Evolutionary conservation across 768 basidiomycete genomes (phyloP).

Genomic region (Boletus edulis): DNA sequence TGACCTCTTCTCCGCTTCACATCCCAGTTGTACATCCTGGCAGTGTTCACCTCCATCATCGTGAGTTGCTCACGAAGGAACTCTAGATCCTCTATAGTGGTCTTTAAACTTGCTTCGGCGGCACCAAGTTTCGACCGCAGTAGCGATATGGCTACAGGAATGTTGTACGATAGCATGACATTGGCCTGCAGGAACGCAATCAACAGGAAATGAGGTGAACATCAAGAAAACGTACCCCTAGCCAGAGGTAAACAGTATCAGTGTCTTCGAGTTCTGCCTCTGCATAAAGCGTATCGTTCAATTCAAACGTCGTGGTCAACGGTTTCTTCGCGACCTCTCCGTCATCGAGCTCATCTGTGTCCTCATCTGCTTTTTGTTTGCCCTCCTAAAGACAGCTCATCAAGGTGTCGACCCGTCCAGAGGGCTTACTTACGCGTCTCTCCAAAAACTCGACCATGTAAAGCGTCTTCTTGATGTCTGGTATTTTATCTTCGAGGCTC

Average conservation of each 20-base stretch:
- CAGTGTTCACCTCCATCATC: conserved; percentile 95
- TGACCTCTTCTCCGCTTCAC: conserved; percentile 75
- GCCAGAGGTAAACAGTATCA: conserved; percentile 92
- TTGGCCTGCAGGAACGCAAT: conserved; percentile 66
- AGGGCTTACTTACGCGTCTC: conserved; percentile 50
- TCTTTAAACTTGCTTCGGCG: conserved; percentile 63
- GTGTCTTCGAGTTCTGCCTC: conserved; percentile 86
- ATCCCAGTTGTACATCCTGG: conserved; percentile 95
- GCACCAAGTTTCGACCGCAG: conserved; percentile 70
- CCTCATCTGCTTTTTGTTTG: conserved; percentile 40
- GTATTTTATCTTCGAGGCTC: conserved; percentile 90
- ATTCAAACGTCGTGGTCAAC: conserved; percentile 84
- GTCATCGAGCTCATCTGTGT: conserved; percentile 49
- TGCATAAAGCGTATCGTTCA: conserved; percentile 93
- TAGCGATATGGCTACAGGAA: conserved; percentile 72
- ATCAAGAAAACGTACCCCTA: conserved; percentile 65
- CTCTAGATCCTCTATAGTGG: conserved; percentile 84
- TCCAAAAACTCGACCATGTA: conserved; percentile 84
- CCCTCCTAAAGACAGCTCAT: conserved; percentile 47
- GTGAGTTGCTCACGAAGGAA: conserved; percentile 94
- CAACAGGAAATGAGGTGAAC: background rate
- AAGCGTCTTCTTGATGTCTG: conserved; percentile 91
- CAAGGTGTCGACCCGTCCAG: background rate
- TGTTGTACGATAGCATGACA: conserved; percentile 93
- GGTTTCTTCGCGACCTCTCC: conserved; percentile 44